Conservation (phyloP, 139 green algal species). For the Microglena sp. region DNA sequence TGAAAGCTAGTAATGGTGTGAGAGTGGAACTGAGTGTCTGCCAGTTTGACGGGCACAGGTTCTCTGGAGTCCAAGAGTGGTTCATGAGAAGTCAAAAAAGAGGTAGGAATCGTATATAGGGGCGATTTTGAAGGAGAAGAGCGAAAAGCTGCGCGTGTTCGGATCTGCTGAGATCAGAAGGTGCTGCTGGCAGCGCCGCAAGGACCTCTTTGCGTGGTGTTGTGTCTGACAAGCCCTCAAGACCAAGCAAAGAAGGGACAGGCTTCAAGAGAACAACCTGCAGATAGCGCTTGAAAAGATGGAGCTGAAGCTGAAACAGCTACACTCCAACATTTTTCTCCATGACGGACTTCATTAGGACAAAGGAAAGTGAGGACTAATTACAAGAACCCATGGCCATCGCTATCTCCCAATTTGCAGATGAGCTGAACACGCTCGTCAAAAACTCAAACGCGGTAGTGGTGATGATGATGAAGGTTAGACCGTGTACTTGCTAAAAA, state of each 20-base stretch:
- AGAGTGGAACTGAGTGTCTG: too few species aligned
- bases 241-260: slow-evolving; percentile 28
- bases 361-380: slow-evolving; percentile 34
- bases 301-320: slow-evolving; percentile 23
- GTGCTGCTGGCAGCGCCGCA: slow-evolving; percentile 22
- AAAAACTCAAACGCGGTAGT: too few species aligned
- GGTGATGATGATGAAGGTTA: too few species aligned
- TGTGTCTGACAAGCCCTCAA: slow-evolving; percentile 31
- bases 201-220: slow-evolving; percentile 31
- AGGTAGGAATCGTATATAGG: too few species aligned
- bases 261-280: slow-evolving; percentile 26
- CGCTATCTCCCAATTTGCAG: slow-evolving; percentile 18
- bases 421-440: slow-evolving; percentile 26
- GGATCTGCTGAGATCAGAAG: slow-evolving; percentile 19
- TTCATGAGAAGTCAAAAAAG: too few species aligned
- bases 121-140: slow-evolving; percentile 17
- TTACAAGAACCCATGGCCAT: slow-evolving; percentile 21
- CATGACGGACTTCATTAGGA: slow-evolving; percentile 29
- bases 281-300: slow-evolving; percentile 38
- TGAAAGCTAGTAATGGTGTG: too few species aligned
- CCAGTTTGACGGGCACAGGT: too few species aligned
- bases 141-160: slow-evolving; percentile 14
- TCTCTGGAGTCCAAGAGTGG: too few species aligned
- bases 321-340: slow-evolving; percentile 11
- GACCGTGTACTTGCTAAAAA: too few species aligned